Conservation (phyloP, 441 rosid genomes). For the Cnidoscolus chayamansa region DNA sequence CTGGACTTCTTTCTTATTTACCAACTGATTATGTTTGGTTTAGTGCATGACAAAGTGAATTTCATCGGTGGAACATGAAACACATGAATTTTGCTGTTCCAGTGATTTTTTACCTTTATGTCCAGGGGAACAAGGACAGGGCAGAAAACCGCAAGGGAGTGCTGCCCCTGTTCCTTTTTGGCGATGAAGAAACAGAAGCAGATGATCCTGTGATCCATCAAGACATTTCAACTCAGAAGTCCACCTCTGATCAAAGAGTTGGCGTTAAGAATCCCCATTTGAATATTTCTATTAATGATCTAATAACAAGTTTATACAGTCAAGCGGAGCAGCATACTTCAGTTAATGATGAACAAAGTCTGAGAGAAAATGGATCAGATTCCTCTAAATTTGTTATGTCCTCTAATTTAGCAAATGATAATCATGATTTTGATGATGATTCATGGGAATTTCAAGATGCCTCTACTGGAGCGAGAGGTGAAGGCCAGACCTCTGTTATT, state of each 20-base stretch:
- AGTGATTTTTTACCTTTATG: conserved; percentile 34
- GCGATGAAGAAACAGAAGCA: conserved; percentile 45
- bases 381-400: conserved; percentile 20
- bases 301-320: conserved; percentile 70
- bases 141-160: conserved; percentile 44
- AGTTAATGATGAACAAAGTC: conserved; percentile 30
- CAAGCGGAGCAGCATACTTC: conserved; percentile 49
- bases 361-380: conserved; percentile 29
- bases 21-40: neutral
- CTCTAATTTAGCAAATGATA: conserved; percentile 25
- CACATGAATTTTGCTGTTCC: conserved; percentile 14
- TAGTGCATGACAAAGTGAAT: neutral
- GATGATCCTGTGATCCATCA: conserved; percentile 37
- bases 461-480: conserved; percentile 27
- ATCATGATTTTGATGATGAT: conserved; percentile 51
- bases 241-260: conserved; percentile 27
- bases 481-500: conserved; percentile 24
- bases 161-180: conserved; percentile 62
- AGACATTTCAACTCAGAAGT: conserved; percentile 34
- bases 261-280: conserved; percentile 33
- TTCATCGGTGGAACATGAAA: conserved; percentile 9
- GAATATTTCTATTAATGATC: conserved; percentile 53
- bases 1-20: neutral
- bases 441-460: conserved; percentile 68
- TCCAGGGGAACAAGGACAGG: conserved; percentile 40